Percentiles rank a stretch among this genome's conserved stretches.
These are phyloP conservation scores for Populus deltoides DNA, from an alignment of 345 rosid species.

Conservation along the genomic window DNA sequence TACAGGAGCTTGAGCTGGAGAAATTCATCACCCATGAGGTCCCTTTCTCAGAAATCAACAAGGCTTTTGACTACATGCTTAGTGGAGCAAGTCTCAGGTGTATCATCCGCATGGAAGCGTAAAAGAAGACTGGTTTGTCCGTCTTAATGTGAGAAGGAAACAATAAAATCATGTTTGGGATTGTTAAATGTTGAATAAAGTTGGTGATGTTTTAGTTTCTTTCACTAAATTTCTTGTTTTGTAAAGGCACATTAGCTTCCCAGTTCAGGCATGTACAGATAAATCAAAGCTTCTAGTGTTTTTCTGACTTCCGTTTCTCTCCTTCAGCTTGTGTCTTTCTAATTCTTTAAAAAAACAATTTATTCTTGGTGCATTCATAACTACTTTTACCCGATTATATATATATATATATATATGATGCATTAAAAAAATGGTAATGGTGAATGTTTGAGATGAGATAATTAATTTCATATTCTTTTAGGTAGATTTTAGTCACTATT, in stretches of 20 bases:
- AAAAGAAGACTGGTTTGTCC: background rate
- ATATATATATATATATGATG: too few species aligned
- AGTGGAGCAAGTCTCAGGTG: constrained; percentile 46
- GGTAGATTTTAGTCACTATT: too few species aligned
- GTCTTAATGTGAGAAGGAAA: background rate
- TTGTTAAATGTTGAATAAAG: background rate
- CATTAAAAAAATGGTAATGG: too few species aligned
- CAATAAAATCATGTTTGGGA: background rate
- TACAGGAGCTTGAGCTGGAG: constrained; percentile 47
- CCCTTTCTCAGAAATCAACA: constrained; percentile 49
- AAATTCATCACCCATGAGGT: constrained; percentile 49
- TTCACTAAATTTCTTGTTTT: background rate
- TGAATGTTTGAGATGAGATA: too few species aligned
- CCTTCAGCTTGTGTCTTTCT: too few species aligned
- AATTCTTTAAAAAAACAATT: too few species aligned
- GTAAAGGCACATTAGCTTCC: too few species aligned
- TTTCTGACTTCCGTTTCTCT: too few species aligned
- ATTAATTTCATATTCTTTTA: too few species aligned
- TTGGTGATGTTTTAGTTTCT: background rate
- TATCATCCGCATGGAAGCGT: constrained; percentile 40
- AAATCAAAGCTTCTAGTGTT: background rate
- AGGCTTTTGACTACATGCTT: constrained; percentile 50
- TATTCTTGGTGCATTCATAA: too few species aligned
- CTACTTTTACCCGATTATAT: too few species aligned
- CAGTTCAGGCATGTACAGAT: too few species aligned